These are phyloP conservation scores for Claviceps pazoutovae DNA, from an alignment of 2,329 filamentous ascomycete genomes.

Conservation along the genomic window DNA sequence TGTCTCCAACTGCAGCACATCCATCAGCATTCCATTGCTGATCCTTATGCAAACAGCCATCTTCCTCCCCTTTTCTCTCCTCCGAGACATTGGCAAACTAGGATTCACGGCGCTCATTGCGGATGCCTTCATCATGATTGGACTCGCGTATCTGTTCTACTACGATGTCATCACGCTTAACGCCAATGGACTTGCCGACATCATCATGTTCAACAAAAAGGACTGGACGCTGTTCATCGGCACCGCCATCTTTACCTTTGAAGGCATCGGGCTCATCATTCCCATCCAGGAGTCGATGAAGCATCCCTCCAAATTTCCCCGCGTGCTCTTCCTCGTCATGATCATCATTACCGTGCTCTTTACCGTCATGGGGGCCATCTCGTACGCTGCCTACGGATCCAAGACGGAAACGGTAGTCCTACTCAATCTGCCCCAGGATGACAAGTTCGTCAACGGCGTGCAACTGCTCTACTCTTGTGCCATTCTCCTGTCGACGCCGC, in stretches of 20 bases:
- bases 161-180: constrained; percentile 81
- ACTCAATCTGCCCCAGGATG: constrained; percentile 89
- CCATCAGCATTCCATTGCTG: constrained; percentile 76
- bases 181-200: constrained; percentile 64
- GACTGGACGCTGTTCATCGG: constrained; percentile 98
- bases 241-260: constrained; percentile 97
- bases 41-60: constrained; percentile 92
- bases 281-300: constrained; percentile 97
- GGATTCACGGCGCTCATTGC: constrained; percentile 89
- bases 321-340: constrained; percentile 83
- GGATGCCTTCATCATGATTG: constrained; percentile 86
- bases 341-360: constrained; percentile 87
- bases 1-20: constrained; percentile 73
- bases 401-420: constrained; percentile 93
- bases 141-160: constrained; percentile 88
- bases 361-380: constrained; percentile 78
- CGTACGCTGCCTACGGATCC: constrained; percentile 91
- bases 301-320: constrained; percentile 76
- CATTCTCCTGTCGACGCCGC: constrained; percentile 86
- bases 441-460: constrained; percentile 86
- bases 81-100: constrained; percentile 94
- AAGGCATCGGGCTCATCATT: constrained; percentile 93
- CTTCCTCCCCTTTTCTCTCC: constrained; percentile 84
- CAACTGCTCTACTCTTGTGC: constrained; percentile 96
- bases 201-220: constrained; percentile 76